Evolutionary conservation across 2,329 filamentous ascomycete species (phyloP), one percentile per base, ranked within the genome.

Genomic region (Aspergillus tamarii): DNA sequence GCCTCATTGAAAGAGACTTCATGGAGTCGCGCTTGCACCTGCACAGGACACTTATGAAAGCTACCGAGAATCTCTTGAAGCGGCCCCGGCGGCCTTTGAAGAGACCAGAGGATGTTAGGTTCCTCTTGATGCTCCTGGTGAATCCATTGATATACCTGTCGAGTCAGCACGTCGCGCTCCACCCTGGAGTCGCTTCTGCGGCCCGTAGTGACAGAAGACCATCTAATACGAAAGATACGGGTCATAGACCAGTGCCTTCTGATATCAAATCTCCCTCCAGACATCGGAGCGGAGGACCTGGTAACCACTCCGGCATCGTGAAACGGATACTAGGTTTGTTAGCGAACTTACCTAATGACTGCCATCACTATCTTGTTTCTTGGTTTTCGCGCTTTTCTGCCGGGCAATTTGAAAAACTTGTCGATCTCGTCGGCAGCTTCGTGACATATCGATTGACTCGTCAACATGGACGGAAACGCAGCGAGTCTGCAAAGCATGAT

Each of bases 241-340:
- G 60, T 23, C 58, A 65, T 12, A 69, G 68, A 60, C 58, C 65
- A 56, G 69, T 62, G 39, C 56, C 69, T 26, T 64, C 65, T 61
- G 60, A 69, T 58, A 60, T 41, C 62, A 67, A 63, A 34, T 48
- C 48, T 16, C 54, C 41, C 23, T 46, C 60, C 30, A 62, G 57
- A 59, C 59, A 50, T 64, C 74, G 74, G 21, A 72, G 71, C 50
- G 74, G 77, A 21, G 78, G 78, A 21, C 83, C 86, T 30, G 89
- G 89, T 1, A 87, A 91, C 64, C 91, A 96, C 77, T 93, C 91
- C 2, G 91, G 90, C 5, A 90, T 97, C 59, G 87, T 96, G 70
- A 97, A 97, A 76, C 87, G 94, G 43, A 89, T 96, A 45, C 77
- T 96, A 30, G 94, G 94, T 0, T 80, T 97, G 11, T 74, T 96